Evolutionary conservation across 495 filamentous ascomycete species (phyloP), one percentile per base, ranked within the genome.

Genomic region (Baudoinia panamericana): DNA sequence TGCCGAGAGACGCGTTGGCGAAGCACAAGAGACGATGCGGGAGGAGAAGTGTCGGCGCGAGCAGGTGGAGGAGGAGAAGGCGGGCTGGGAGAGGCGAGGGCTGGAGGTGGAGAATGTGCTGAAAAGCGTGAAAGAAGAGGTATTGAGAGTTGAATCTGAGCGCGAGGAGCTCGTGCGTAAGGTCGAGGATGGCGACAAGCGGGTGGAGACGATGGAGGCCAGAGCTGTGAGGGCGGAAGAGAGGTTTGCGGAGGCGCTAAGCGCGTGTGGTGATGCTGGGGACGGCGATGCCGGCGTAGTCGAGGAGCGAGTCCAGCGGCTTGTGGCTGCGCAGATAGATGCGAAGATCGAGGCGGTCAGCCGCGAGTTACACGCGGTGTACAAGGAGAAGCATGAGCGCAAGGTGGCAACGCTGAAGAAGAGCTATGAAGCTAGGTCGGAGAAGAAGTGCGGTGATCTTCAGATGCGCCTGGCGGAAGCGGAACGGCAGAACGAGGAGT

Each of bases 371-470:
- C 90, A 97, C 53, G 69, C 73, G 0, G 68, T 93, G n/a, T 97
- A 97, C 67, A 95, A 94, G 62, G 71, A 74, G 56, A 97, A 97
- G 56, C 92, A 97, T 56, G 87, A 94, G 63, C 80, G 75, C 32
- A 97, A 97, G 63, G 87, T 96, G 19, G 72, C 80, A 0, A 86
- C 85, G 6, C 67, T 97, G 42, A 95, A 95, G 64, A 94, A 94
- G 59, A 86, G 78, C 58, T 96, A 95, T 60, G 84, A 94, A 53
- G 69, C 69, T 29, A 75, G 87, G 32, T 86, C 82, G 76, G 84
- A 92, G 56, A 87, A 90, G 64, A 84, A 79, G 45, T 65, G 84
- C 22, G 68, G 69, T 20, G 80, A 84, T 48, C 72, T 88, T 2
- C 80, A 93, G 57, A 61, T 59, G 1, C 73, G 77, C 41, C 57